These are phyloP conservation scores for Xerocomellus dryophilus DNA, from an alignment of 768 basidiomycete species.

Conservation along the genomic window DNA sequence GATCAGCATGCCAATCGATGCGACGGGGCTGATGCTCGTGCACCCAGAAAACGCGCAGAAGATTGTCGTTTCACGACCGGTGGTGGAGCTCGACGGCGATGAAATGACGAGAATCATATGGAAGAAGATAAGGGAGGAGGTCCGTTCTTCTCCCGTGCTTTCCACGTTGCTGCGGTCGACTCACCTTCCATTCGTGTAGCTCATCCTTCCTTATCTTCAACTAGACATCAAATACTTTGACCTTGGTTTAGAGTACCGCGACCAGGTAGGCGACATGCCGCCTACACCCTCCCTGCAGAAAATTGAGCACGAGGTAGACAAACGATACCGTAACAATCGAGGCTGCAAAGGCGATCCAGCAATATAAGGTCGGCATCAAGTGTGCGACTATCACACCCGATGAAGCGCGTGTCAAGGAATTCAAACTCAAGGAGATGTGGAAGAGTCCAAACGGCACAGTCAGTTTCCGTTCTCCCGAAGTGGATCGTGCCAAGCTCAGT, in stretches of 20 bases:
- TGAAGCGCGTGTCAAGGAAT: slow-evolving; percentile 93
- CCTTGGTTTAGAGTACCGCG: slow-evolving; percentile 91
- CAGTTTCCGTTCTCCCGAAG: slow-evolving; percentile 25
- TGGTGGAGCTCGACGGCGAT: slow-evolving; percentile 95
- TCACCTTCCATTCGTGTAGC: slow-evolving; percentile 43
- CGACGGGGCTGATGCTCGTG: slow-evolving; percentile 1
- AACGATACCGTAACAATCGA: slow-evolving; percentile 92
- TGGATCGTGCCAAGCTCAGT: neutral
- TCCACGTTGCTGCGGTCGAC: neutral
- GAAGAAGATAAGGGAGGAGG: slow-evolving; percentile 97
- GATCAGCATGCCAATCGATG: neutral
- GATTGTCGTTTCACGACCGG: slow-evolving; percentile 82
- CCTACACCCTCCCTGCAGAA: neutral
- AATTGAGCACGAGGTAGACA: slow-evolving; percentile 51
- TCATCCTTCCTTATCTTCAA: slow-evolving; percentile 93
- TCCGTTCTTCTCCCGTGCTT: slow-evolving; percentile 33
- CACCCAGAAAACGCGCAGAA: slow-evolving; percentile 38
- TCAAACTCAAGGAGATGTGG: slow-evolving; percentile 99
- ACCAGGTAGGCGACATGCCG: slow-evolving; percentile 52
- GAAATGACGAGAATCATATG: slow-evolving; percentile 99
- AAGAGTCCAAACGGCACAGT: slow-evolving; percentile 94
- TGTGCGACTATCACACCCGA: slow-evolving; percentile 99
- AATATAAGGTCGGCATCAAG: slow-evolving; percentile 97
- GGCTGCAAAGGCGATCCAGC: slow-evolving; percentile 89
- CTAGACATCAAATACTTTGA: slow-evolving; percentile 98